Percentiles rank a stretch among this genome's conserved stretches.
These are phyloP conservation scores for Nematodospora valgi DNA, from an alignment of 805 yeast genomes.

Conservation along the genomic window DNA sequence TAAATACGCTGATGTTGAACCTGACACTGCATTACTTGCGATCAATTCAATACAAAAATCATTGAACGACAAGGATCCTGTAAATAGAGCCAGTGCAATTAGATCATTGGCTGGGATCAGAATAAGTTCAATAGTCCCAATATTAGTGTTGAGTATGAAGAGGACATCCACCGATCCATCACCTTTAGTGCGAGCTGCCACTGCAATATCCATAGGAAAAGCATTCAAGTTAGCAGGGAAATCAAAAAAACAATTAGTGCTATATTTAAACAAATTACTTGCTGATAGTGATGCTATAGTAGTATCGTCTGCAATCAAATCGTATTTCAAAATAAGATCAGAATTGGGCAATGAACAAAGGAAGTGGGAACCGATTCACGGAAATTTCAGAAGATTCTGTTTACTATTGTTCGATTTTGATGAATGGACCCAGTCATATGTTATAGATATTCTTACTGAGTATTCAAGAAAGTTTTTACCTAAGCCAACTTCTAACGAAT, in stretches of 20 bases:
- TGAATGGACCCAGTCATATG: conserved; percentile 62
- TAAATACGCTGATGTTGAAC: conserved; percentile 77
- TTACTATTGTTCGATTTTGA: conserved; percentile 51
- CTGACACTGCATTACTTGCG: conserved; percentile 84
- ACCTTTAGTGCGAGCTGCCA: conserved; percentile 73
- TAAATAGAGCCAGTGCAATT: conserved; percentile 67
- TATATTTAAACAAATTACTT: conserved; percentile 49
- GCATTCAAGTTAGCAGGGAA: conserved; percentile 40
- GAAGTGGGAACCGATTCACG: conserved; percentile 65
- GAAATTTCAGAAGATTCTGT: conserved; percentile 60
- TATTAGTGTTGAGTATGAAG: conserved; percentile 68
- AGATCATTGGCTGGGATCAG: conserved; percentile 80
- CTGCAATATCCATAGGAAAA: conserved; percentile 73
- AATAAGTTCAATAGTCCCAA: conserved; percentile 78
- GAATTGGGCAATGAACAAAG: conserved; percentile 33
- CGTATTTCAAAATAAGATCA: conserved; percentile 47
- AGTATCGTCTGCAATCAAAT: conserved; percentile 61
- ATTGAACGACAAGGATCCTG: conserved; percentile 65
- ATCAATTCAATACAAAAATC: conserved; percentile 90
- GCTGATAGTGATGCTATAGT: conserved; percentile 68
- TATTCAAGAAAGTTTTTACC: conserved; percentile 64
- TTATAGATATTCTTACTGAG: conserved; percentile 61
- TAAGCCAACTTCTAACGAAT: conserved; percentile 44
- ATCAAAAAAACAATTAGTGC: conserved; percentile 46
- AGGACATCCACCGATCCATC: conserved; percentile 68